Percentiles rank a stretch among this genome's conserved stretches.
phyloP scores from a whole-genome alignment of 306 rosid species.

The Sicyos edulis region DNA sequence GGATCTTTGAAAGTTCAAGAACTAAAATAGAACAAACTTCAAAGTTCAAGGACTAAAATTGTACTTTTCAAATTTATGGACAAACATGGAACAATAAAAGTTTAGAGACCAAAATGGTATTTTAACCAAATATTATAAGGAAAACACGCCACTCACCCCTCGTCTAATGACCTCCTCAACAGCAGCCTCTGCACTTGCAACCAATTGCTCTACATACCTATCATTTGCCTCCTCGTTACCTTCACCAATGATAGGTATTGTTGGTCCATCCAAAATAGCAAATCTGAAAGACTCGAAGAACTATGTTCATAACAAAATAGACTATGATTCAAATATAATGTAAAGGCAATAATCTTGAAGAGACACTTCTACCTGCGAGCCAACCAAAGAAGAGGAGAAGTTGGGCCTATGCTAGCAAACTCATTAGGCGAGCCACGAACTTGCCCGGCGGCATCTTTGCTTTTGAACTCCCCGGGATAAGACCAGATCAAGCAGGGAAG shows the following conservation, averaged over 20 bases:
- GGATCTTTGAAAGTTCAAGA: too few relatives aligned
- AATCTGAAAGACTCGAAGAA: slow-evolving; percentile 67
- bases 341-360: slow-evolving; percentile 17
- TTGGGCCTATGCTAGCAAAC: slow-evolving; percentile 92
- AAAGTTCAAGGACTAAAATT: too few relatives aligned
- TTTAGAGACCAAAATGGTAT: too few relatives aligned
- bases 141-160: slow-evolving; percentile 50
- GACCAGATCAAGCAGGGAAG: slow-evolving; percentile 98
- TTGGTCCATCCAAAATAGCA: slow-evolving; percentile 91
- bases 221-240: slow-evolving; percentile 94
- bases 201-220: slow-evolving; percentile 95
- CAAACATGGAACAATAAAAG: too few relatives aligned
- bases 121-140: slow-evolving; percentile 4
- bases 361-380: slow-evolving; percentile 60
- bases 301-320: slow-evolving; percentile 19
- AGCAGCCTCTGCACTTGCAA: slow-evolving; percentile 93
- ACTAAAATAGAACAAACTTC: too few relatives aligned
- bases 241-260: slow-evolving; percentile 96
- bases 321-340: slow-evolving; percentile 5
- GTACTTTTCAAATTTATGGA: too few relatives aligned
- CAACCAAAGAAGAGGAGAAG: slow-evolving; percentile 96
- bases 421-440: slow-evolving; percentile 99
- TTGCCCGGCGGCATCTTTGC: slow-evolving; percentile 99
- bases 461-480: slow-evolving; percentile 96
- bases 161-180: slow-evolving; percentile 85